Conservation (phyloP, 1,139 yeast genomes). For the Yamadazyma jaroonii region DNA sequence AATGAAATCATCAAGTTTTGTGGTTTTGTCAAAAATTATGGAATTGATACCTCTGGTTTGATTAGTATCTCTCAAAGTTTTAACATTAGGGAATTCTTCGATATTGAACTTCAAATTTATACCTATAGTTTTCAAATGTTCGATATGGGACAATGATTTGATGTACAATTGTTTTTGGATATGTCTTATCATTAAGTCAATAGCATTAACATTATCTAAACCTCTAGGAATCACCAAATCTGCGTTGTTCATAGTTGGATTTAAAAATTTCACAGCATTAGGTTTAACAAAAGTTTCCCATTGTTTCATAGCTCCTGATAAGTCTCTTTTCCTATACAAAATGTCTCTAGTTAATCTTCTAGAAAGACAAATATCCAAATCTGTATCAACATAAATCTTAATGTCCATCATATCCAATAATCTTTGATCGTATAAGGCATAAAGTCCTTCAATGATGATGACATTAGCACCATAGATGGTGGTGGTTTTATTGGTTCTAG, state of each 20-base stretch:
- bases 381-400: conserved; percentile 90
- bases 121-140: conserved; percentile 56
- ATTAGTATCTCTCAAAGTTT: conserved; percentile 53
- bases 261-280: conserved; percentile 72
- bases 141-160: conserved; percentile 67
- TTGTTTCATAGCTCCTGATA: conserved; percentile 77
- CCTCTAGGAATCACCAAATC: conserved; percentile 89
- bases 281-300: conserved; percentile 94
- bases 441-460: conserved; percentile 87
- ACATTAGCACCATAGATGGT: conserved; percentile 95
- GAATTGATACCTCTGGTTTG: conserved; percentile 76
- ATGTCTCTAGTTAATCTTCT: conserved; percentile 86
- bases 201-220: conserved; percentile 76
- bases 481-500: conserved; percentile 63
- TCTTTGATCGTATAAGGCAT: conserved; percentile 72
- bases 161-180: conserved; percentile 65
- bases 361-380: conserved; percentile 86
- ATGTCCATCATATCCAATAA: conserved; percentile 76
- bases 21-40: conserved; percentile 53
- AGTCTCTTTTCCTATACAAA: conserved; percentile 78
- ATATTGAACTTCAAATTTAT: conserved; percentile 30
- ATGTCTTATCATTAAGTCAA: conserved; percentile 74
- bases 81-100: conserved; percentile 25
- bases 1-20: conserved; percentile 73
- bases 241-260: conserved; percentile 77